Percentiles rank a stretch among this genome's conserved stretches.
Conservation (phyloP, 352 stramenopile species). For the Phytopythium litorale region DNA sequence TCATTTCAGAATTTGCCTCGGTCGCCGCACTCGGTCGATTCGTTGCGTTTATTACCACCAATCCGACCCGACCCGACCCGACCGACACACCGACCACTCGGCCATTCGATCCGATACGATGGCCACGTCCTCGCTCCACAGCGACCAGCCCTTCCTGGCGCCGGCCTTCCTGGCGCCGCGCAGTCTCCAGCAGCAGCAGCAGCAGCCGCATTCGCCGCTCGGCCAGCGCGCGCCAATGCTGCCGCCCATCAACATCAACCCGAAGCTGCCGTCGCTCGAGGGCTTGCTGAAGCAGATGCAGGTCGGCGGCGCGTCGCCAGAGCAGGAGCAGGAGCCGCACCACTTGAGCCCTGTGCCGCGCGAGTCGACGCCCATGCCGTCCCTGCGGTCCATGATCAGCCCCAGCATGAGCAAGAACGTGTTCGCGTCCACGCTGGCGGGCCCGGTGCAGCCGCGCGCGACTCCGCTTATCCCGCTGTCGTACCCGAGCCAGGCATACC, state of each 20-base stretch:
- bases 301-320: slow-evolving; percentile 14
- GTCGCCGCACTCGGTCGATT: slow-evolving; percentile 7
- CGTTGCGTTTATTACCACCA: background rate
- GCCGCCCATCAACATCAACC: slow-evolving; percentile 25
- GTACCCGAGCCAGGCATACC: slow-evolving; percentile 12
- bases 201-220: background rate
- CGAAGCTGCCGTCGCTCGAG: slow-evolving; percentile 62
- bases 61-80: background rate
- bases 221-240: slow-evolving; percentile 13
- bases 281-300: slow-evolving; percentile 70
- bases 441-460: slow-evolving; percentile 3
- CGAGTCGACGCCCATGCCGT: slow-evolving; percentile 29
- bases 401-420: slow-evolving; percentile 32
- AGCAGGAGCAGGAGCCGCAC: slow-evolving; percentile 3
- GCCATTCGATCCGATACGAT: slow-evolving; percentile 16
- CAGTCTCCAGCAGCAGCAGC: background rate
- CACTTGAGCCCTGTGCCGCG: slow-evolving; percentile 29
- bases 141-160: slow-evolving; percentile 16
- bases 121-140: slow-evolving; percentile 8
- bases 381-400: slow-evolving; percentile 53
- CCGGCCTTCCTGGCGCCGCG: slow-evolving; percentile 19
- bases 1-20: slow-evolving; percentile 34
- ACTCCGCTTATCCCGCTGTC: slow-evolving; percentile 13
- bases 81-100: background rate
- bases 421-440: background rate